These are phyloP conservation scores for Paraphoma chrysanthemicola DNA, from an alignment of 2,329 filamentous ascomycete species.

Conservation along the genomic window DNA sequence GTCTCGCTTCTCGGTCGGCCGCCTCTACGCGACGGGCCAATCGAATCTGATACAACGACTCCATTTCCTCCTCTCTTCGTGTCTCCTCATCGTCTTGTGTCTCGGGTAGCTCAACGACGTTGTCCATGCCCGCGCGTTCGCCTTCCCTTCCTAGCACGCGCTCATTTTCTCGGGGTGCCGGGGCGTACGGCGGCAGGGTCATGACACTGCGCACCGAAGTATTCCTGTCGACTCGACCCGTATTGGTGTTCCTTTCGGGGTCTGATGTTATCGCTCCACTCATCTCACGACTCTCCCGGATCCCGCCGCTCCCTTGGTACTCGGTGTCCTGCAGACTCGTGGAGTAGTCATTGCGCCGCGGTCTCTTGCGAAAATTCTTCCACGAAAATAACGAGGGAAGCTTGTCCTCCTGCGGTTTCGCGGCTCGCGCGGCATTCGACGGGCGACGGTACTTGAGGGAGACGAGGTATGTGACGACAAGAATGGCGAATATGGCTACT, in stretches of 20 bases:
- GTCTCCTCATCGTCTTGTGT: constrained; percentile 79
- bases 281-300: constrained; percentile 38
- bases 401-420: constrained; percentile 27
- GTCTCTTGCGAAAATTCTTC: constrained; percentile 33
- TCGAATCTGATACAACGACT: constrained; percentile 88
- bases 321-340: constrained; percentile 43
- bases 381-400: constrained; percentile 43
- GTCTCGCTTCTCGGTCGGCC: constrained; percentile 78
- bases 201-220: constrained; percentile 92
- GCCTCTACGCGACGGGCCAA: constrained; percentile 76
- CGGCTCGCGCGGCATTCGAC: constrained; percentile 11
- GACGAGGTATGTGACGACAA: constrained; percentile 39
- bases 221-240: constrained; percentile 72
- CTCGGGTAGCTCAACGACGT: constrained; percentile 84
- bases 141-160: constrained; percentile 86
- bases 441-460: constrained; percentile 32
- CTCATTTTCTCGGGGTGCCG: constrained; percentile 75
- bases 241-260: constrained; percentile 38
- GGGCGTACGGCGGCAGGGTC: constrained; percentile 86
- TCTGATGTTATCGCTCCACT: constrained; percentile 30
- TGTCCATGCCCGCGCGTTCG: constrained; percentile 88
- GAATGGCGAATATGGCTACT: constrained; percentile 38
- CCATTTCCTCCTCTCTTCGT: constrained; percentile 89
- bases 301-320: constrained; percentile 25
- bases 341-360: constrained; percentile 41